These are phyloP conservation scores for Ambrosiella xylebori DNA, from an alignment of 2,329 filamentous ascomycete genomes.

Conservation along the genomic window DNA sequence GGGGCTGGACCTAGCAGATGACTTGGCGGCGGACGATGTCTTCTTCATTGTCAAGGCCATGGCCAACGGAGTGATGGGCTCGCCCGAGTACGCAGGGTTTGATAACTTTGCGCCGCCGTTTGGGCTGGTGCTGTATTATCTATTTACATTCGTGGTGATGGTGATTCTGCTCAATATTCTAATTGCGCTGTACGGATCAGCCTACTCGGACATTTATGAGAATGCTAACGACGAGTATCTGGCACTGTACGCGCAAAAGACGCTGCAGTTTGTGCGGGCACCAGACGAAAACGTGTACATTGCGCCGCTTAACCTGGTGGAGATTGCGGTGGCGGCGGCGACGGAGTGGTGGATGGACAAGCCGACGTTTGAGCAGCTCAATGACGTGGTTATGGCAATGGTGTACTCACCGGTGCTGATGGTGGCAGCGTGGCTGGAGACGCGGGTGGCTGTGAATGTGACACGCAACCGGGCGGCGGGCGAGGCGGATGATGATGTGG, in stretches of 20 bases:
- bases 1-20: slow-evolving; percentile 70
- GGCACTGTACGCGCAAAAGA: slow-evolving; percentile 82
- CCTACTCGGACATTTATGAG: slow-evolving; percentile 85
- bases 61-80: slow-evolving; percentile 82
- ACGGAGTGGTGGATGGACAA: slow-evolving; percentile 94
- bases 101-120: slow-evolving; percentile 85
- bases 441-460: slow-evolving; percentile 46
- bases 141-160: slow-evolving; percentile 96
- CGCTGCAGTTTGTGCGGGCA: slow-evolving; percentile 89
- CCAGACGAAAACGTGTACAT: slow-evolving; percentile 98
- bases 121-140: slow-evolving; percentile 87
- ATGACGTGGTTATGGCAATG: slow-evolving; percentile 72
- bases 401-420: slow-evolving; percentile 75
- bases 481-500: slow-evolving; percentile 74
- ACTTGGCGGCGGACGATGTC: slow-evolving; percentile 50
- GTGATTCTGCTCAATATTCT: slow-evolving; percentile 84
- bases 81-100: slow-evolving; percentile 76
- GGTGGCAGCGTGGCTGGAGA: slow-evolving; percentile 58
- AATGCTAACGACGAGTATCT: slow-evolving; percentile 93
- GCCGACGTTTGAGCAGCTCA: slow-evolving; percentile 56
- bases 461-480: slow-evolving; percentile 57
- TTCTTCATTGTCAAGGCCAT: slow-evolving; percentile 63
- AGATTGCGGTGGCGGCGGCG: slow-evolving; percentile 60
- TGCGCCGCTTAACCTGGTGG: slow-evolving; percentile 83
- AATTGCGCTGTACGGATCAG: slow-evolving; percentile 91